A percentile compares a stretch with the other conserved stretches of the same genome.
These are phyloP conservation scores for Tolypocladium ophioglossoides DNA, from an alignment of 2,329 filamentous ascomycete genomes.

Conservation along the genomic window DNA sequence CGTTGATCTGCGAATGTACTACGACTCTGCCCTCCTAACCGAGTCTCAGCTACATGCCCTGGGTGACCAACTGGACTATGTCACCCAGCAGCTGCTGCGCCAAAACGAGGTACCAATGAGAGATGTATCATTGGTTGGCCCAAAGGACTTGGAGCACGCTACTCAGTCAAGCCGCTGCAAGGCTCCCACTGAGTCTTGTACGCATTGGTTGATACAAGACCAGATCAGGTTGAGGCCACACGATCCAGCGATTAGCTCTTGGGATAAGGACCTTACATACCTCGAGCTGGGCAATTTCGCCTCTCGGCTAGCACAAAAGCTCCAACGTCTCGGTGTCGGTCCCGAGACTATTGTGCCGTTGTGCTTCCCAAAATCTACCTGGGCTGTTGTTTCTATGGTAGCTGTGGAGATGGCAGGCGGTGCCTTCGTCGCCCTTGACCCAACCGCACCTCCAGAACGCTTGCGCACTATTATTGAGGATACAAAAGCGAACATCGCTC, in stretches of 20 bases:
- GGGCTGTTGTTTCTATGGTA: background rate
- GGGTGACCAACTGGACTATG: background rate
- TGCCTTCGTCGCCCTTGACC: background rate
- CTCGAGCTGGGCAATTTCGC: background rate
- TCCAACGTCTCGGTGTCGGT: background rate
- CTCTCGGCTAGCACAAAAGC: background rate
- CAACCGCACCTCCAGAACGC: background rate
- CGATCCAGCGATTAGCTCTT: background rate
- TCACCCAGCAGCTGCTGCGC: background rate
- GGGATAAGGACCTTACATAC: background rate
- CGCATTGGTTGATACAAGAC: background rate
- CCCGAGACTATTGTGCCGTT: background rate
- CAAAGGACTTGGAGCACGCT: background rate
- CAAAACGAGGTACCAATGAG: background rate
- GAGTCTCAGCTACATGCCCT: background rate
- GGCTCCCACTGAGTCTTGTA: background rate
- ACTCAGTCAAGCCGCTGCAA: background rate
- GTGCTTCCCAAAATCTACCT: background rate
- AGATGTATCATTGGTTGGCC: background rate
- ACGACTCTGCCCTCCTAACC: background rate
- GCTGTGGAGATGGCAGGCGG: background rate
- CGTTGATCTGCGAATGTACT: background rate
- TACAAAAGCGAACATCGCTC: background rate
- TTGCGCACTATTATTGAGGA: background rate
- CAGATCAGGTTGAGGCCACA: background rate